Percentiles rank a stretch among this genome's conserved stretches.
Evolutionary conservation across 2,329 filamentous ascomycete species (phyloP).

Genomic region (Pestalotiopsis sp.): DNA sequence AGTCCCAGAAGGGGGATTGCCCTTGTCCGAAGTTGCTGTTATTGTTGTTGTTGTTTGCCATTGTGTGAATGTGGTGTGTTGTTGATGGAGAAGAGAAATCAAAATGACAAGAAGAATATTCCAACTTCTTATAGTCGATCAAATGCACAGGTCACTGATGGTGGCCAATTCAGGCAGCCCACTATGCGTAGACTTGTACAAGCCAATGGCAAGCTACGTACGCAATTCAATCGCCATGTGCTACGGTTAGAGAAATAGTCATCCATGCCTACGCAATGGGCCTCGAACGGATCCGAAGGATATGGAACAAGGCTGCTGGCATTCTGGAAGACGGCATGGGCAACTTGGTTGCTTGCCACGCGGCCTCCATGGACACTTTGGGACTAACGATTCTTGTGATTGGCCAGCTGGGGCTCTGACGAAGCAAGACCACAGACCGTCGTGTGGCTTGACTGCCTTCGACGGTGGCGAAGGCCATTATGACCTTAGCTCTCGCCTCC

Average conservation of each 20-base stretch:
- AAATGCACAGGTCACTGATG: not conserved
- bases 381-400: not conserved
- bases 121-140: conserved; percentile 6
- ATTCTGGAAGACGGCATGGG: not conserved
- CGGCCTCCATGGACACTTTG: conserved; percentile 11
- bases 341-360: conserved; percentile 10
- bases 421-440: not conserved
- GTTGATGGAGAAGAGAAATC: not conserved
- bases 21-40: conserved; percentile 15
- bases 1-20: conserved; percentile 30
- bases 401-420: not conserved
- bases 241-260: not conserved
- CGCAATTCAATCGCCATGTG: conserved; percentile 1
- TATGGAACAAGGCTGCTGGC: conserved; percentile 8
- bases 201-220: conserved; percentile 11
- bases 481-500: not conserved
- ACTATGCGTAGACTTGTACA: conserved; percentile 2
- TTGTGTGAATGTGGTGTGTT: conserved; percentile 9
- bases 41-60: conserved; percentile 20
- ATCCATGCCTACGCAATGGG: conserved; percentile 12
- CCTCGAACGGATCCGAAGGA: conserved; percentile 13
- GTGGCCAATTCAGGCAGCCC: conserved; percentile 4
- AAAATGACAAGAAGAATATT: not conserved
- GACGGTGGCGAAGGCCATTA: not conserved
- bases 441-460: conserved; percentile 2